Conservation (phyloP, 1,284 basidiomycete genomes). For the Singerocomus rubriflavus region DNA sequence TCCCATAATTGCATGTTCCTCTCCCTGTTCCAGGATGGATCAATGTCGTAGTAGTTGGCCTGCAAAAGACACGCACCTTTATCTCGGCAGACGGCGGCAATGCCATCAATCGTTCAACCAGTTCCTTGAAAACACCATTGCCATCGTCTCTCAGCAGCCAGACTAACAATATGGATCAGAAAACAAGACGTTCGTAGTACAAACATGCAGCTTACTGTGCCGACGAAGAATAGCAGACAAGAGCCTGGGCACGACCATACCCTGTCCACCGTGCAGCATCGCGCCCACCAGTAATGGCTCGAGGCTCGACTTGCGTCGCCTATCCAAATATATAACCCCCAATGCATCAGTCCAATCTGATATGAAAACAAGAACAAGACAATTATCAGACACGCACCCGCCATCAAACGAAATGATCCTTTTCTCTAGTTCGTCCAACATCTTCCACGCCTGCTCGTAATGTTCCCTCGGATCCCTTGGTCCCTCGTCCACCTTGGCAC, state of each 20-base stretch:
- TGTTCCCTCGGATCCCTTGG: conserved; percentile 47
- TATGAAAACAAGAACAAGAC: no score
- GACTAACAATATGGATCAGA: conserved; percentile 42
- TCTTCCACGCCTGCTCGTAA: conserved; percentile 51
- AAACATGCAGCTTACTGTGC: conserved; percentile 55
- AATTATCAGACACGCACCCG: conserved; percentile 36
- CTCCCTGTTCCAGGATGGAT: conserved; percentile 45
- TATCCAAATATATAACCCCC: conserved; percentile 18
- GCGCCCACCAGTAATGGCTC: conserved; percentile 27
- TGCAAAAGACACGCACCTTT: conserved; percentile 44
- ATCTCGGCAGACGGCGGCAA: conserved; percentile 56
- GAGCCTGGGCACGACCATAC: conserved; percentile 65
- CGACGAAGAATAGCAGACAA: conserved; percentile 68
- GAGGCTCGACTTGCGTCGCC: conserved; percentile 43
- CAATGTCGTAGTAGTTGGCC: not conserved
- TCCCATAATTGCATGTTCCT: conserved; percentile 70
- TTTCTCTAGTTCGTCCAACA: conserved; percentile 58
- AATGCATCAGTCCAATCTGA: conserved; percentile 11
- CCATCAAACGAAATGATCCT: conserved; percentile 54
- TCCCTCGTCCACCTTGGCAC: conserved; percentile 41
- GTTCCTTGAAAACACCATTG: conserved; percentile 50
- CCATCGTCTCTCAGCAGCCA: conserved; percentile 68
- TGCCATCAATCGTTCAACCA: conserved; percentile 58
- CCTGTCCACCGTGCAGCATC: conserved; percentile 36
- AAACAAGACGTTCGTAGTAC: not conserved